Percentiles rank a stretch among this genome's conserved stretches.
Evolutionary conservation across 2,329 filamentous ascomycete species (phyloP).

Genomic region (Phaeomoniella chlamydospora): DNA sequence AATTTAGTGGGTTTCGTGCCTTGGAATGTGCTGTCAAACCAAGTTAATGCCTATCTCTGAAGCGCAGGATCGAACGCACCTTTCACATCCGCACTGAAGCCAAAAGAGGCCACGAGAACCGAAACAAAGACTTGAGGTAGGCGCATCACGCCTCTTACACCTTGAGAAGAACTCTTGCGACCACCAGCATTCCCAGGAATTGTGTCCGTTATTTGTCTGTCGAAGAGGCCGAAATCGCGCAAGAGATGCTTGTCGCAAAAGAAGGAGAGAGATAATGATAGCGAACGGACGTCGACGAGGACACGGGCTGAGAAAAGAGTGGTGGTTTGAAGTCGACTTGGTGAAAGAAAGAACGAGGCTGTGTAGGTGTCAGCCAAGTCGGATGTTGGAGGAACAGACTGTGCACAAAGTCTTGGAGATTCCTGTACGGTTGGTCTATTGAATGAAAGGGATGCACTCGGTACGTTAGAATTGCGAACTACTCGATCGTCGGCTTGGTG

Average conservation of each 20-base stretch:
- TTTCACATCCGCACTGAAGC: not conserved
- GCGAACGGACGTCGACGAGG: too few relatives aligned
- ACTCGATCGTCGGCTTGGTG: too few relatives aligned
- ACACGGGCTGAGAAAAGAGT: too few relatives aligned
- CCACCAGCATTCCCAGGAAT: too few relatives aligned
- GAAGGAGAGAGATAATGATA: not conserved
- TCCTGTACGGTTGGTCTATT: too few relatives aligned
- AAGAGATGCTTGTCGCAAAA: conserved; percentile 1
- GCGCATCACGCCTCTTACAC: not conserved
- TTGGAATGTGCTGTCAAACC: conserved; percentile 49
- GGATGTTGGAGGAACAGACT: too few relatives aligned
- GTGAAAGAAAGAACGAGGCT: not conserved
- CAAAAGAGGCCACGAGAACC: not conserved
- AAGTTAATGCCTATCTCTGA: not conserved
- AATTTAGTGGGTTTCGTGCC: conserved; percentile 61
- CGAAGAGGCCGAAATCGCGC: not conserved
- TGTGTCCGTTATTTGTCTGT: conserved; percentile 2
- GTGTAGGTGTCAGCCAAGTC: not conserved
- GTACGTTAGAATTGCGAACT: too few relatives aligned
- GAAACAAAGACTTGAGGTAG: conserved; percentile 2
- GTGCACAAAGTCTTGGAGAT: too few relatives aligned
- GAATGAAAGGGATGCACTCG: too few relatives aligned
- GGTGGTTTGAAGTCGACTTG: too few relatives aligned
- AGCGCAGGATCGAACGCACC: not conserved
- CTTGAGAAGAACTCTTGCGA: too few relatives aligned